Evolutionary conservation across 306 rosid species (phyloP).

Genomic region (Dalbergia cochinchinensis): DNA sequence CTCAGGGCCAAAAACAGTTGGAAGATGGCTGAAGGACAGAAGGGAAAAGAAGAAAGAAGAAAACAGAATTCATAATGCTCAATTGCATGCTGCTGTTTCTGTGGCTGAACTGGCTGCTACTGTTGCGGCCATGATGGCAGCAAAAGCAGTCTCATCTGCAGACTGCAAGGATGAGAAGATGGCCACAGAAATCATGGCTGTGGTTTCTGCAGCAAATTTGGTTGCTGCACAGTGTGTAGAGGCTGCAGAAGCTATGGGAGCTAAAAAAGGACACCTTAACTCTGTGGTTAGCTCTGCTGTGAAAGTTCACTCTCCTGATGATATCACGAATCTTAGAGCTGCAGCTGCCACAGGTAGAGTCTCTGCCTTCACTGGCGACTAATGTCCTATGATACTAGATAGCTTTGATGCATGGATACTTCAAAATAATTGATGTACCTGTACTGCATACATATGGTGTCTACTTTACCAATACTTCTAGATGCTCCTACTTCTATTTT

Average conservation of each 20-base stretch:
- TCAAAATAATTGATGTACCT: too few species aligned
- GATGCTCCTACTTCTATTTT: too few species aligned
- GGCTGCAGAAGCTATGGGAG: constrained; percentile 95
- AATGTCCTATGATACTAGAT: background rate
- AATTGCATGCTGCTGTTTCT: constrained; percentile 87
- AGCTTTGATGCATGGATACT: too few species aligned
- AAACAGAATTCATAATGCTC: constrained; percentile 89
- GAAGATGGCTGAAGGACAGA: constrained; percentile 97
- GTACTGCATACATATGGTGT: too few species aligned
- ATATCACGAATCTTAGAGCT: constrained; percentile 92
- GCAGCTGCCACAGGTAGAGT: constrained; percentile 93
- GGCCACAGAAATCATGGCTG: constrained; percentile 70
- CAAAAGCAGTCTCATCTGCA: constrained; percentile 76
- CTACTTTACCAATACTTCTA: too few species aligned
- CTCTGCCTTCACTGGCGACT: background rate
- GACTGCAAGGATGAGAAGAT: constrained; percentile 67
- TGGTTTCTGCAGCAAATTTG: constrained; percentile 93
- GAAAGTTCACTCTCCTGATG: constrained; percentile 83
- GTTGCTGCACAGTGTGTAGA: constrained; percentile 98
- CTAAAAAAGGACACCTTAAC: constrained; percentile 89
- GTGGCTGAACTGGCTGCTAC: constrained; percentile 93
- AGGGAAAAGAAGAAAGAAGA: constrained; percentile 96
- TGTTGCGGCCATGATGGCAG: constrained; percentile 87
- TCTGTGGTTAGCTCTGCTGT: constrained; percentile 92
- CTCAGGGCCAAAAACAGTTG: constrained; percentile 87